phyloP scores from a whole-genome alignment of 2,329 filamentous ascomycete species.

The Epichloe coenophiala region DNA sequence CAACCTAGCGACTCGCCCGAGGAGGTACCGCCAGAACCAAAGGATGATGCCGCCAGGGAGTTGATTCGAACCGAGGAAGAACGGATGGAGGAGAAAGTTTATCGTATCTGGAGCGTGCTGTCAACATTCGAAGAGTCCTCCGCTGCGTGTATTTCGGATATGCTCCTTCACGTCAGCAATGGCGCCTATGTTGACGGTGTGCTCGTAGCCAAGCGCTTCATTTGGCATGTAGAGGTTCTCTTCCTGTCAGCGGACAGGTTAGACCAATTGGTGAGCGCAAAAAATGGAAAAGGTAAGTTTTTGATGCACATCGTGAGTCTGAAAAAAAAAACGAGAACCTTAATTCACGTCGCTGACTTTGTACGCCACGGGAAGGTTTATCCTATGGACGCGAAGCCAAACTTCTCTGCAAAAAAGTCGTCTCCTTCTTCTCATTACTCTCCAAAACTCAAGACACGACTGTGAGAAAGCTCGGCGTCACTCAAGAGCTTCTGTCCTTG shows the following conservation, averaged over 20 bases:
- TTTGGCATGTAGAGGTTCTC: slow-evolving; percentile 85
- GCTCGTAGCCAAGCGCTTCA: slow-evolving; percentile 88
- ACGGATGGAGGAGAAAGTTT: slow-evolving; percentile 93
- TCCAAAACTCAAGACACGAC: slow-evolving; percentile 89
- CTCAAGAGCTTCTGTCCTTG: slow-evolving; percentile 91
- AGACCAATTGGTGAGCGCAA: slow-evolving; percentile 54
- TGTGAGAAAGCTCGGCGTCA: slow-evolving; percentile 85
- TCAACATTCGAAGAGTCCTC: slow-evolving; percentile 97
- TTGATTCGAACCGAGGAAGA: slow-evolving; percentile 77
- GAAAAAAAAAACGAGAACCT: not conserved
- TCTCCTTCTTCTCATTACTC: slow-evolving; percentile 89
- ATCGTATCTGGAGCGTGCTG: slow-evolving; percentile 93
- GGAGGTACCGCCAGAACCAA: slow-evolving; percentile 24
- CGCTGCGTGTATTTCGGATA: slow-evolving; percentile 95
- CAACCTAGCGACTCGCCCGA: slow-evolving; percentile 40
- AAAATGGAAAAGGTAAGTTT: slow-evolving; percentile 60
- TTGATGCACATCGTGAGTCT: not conserved
- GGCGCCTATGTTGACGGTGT: slow-evolving; percentile 92
- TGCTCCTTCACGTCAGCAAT: slow-evolving; percentile 97
- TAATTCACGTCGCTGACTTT: not conserved
- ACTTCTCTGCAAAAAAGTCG: slow-evolving; percentile 97
- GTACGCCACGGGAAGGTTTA: slow-evolving; percentile 41
- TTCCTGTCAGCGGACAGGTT: slow-evolving; percentile 81
- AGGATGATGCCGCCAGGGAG: slow-evolving; percentile 52
- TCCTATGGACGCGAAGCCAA: slow-evolving; percentile 95